Evolutionary conservation across 2,329 filamentous ascomycete genomes (phyloP), one percentile per base, ranked within the genome.

Genomic region (Aaosphaeria pasadenensis): DNA sequence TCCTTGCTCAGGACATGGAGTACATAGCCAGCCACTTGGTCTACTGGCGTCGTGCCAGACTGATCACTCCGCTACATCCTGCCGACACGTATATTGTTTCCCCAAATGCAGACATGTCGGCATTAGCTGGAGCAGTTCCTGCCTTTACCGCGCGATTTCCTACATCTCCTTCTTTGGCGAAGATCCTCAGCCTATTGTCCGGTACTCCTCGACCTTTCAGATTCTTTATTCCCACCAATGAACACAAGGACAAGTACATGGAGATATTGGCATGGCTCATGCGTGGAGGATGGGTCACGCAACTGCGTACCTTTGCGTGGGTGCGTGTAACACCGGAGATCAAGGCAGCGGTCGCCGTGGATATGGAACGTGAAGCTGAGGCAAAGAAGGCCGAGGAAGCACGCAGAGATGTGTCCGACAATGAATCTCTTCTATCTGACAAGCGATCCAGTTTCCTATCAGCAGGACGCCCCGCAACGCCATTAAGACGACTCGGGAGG

Each of bases 191-290:
- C 44, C 80, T 87, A 49, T 76, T 99, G 5, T 94, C 89, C 36
- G 85, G 86, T 5, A 85, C 85, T 4, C 91, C 94, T 2, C 83
- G 89, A 30, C 85, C 88, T 0, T 99, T 91, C 74, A 89, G 90
- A 59, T 80, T 80, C 46, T 86, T 95, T 56, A 91, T 91, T 40
- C 92, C 92, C 0, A 91, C 85, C 62, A 91, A 91, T 67, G 87
- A 89, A 60, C 91, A 96, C 65, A 88, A 92, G 39, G 85, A 86
- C 5, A 85, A 86, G 2, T 99, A 96, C 68, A 86, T 97, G 70
- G 83, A 89, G 32, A 95, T 97, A 70, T 77, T 99, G 29, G 91
- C 90, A 24, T 99, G 92, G 90, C 80, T 99, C 6, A 84, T 97
- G 74, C 85, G 91, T 38, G 88, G 90, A 42, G 91, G 90, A 11